Evolutionary conservation across 139 green algal species (phyloP), one percentile per base, ranked within the genome.

Genomic region (Closterium sp.): DNA sequence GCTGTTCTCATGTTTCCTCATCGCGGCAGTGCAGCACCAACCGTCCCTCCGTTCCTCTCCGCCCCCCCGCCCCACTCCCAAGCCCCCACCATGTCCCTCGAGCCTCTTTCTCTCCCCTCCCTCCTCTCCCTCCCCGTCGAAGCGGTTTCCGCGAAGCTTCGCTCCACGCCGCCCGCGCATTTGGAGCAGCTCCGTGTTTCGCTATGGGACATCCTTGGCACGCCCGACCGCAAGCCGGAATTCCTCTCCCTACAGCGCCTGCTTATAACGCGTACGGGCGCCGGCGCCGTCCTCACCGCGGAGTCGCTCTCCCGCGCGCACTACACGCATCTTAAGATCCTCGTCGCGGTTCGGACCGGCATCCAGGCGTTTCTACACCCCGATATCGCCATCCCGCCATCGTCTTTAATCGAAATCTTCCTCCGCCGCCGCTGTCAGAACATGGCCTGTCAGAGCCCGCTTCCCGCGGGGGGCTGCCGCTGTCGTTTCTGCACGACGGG

Each of bases 351-450:
- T 29, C 86, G 87, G 9, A 93, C 91, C 31, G 91, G 91, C 88
- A 93, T 93, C 91, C 91, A 85, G 88, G 91, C 50, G 70, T 93
- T 92, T 90, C 87, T 93, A 22, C 91, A 92, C 70, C 91, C 86
- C 29, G 88, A 93, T 31, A 87, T 93, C 9, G 22, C 21, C 34
- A 93, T 93, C 87, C n/a, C 86, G 24, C 24, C 88, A 10, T 6
- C 22, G 32, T 27, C 34, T 24, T 90, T 93, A 27, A 31, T 88
- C 27, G 91, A 93, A 31, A 93, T 93, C 30, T 93, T 92, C 22
- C 29, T 93, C 27, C 86, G 89, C 86, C 22, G 88, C 31, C 62
- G 91, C 62, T 93, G 91, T 22, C 88, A 85, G 31, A 93, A 93
- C 70, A 70, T 93, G 28, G 91, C 91, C 30, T 93, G 91, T 24